Percentiles rank a stretch among this genome's conserved stretches.
phyloP scores from a whole-genome alignment of 2,329 filamentous ascomycete species.

The Ophiostoma australiae region DNA sequence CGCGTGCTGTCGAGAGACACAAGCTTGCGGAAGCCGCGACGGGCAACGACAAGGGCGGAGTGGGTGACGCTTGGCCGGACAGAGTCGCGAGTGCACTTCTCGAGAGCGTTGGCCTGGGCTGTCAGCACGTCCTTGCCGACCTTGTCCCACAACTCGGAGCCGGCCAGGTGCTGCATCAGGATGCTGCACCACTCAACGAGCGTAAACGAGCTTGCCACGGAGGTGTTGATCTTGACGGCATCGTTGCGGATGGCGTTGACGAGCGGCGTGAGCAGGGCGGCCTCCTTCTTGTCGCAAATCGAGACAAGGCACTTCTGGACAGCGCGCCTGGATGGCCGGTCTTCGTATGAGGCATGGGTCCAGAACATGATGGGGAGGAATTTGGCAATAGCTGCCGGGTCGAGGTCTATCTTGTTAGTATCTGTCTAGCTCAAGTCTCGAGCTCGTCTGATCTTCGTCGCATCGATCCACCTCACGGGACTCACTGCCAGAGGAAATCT shows the following conservation, averaged over 20 bases:
- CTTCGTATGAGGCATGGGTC: constrained; percentile 81
- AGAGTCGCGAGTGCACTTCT: constrained; percentile 66
- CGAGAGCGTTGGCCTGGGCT: constrained; percentile 67
- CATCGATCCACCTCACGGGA: not conserved
- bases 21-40: constrained; percentile 72
- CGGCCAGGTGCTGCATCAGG: constrained; percentile 66
- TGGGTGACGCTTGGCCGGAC: constrained; percentile 61
- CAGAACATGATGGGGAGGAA: constrained; percentile 73
- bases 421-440: not conserved
- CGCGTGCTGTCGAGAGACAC: constrained; percentile 56
- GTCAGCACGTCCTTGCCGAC: constrained; percentile 62
- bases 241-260: constrained; percentile 65
- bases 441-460: not conserved
- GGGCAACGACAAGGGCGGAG: constrained; percentile 71
- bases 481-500: constrained; percentile 51
- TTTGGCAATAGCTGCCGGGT: constrained; percentile 45
- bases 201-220: constrained; percentile 76
- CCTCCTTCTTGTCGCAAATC: constrained; percentile 53
- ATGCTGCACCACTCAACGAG: constrained; percentile 85
- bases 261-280: constrained; percentile 58
- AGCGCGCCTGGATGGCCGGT: constrained; percentile 75
- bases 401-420: constrained; percentile 38
- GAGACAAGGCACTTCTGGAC: constrained; percentile 74
- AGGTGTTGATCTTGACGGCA: constrained; percentile 69
- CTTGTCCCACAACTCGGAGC: constrained; percentile 57